Conservation (phyloP, 169 alveolate species). For the Cryptosporidium baileyi region DNA sequence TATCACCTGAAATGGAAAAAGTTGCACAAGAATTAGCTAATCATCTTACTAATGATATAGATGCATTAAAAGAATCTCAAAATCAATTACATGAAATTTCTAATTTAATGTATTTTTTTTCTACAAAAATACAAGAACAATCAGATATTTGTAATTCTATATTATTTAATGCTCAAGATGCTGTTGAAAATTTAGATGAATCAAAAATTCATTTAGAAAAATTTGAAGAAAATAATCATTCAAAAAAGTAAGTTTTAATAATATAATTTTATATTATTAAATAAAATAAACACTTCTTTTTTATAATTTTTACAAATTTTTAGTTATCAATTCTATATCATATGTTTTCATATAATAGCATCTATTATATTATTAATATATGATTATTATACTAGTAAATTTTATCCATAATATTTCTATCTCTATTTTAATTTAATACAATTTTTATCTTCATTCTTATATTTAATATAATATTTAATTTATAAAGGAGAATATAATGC, state of each 20-base stretch:
- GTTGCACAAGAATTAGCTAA: slow-evolving; percentile 28
- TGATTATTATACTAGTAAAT: slow-evolving; percentile 20
- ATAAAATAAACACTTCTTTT: neutral
- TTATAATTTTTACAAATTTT: neutral
- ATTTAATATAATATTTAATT: neutral
- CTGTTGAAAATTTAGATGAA: slow-evolving; percentile 21
- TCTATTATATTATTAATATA: slow-evolving; percentile 6
- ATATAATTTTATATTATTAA: neutral
- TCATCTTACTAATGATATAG: slow-evolving; percentile 56
- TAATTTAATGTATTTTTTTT: slow-evolving; percentile 34
- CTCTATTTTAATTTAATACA: neutral
- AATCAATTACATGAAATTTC: slow-evolving; percentile 60
- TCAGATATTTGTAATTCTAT: slow-evolving; percentile 44
- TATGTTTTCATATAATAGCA: slow-evolving; percentile 23
- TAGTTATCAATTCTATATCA: slow-evolving; percentile 22
- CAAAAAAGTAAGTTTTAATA: slow-evolving; percentile 16
- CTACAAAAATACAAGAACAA: slow-evolving; percentile 51
- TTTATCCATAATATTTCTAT: slow-evolving; percentile 5
- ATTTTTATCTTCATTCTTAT: neutral
- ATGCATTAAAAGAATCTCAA: slow-evolving; percentile 52
- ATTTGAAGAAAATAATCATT: neutral
- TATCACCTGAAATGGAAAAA: slow-evolving; percentile 67
- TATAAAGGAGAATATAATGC: slow-evolving; percentile 49
- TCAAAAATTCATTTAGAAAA: slow-evolving; percentile 1
- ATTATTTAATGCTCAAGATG: slow-evolving; percentile 12